Evolutionary conservation across 495 filamentous ascomycete genomes (phyloP).

Genomic region (Hypoxylon lienhwacheense): DNA sequence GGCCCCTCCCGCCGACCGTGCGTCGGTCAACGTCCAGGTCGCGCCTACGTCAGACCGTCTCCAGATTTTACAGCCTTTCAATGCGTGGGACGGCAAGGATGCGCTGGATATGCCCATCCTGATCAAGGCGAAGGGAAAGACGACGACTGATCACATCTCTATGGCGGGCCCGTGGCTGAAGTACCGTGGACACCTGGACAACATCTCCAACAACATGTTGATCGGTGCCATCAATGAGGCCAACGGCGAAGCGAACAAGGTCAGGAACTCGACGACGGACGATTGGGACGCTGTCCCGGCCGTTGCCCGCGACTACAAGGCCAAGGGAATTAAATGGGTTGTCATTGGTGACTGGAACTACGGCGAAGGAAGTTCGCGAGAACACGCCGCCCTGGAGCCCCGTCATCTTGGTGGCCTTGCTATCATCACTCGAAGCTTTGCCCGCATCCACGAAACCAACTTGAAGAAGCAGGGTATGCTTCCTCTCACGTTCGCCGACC

Average conservation of each 20-base stretch:
- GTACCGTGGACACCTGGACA: conserved; percentile 99
- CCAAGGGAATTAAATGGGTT: conserved; percentile 92
- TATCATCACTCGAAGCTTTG: conserved; percentile 94
- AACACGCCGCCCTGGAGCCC: conserved; percentile 97
- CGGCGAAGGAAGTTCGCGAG: conserved; percentile 94
- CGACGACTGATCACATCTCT: conserved; percentile 98
- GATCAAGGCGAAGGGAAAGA: conserved; percentile 98
- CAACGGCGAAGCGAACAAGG: conserved; percentile 97
- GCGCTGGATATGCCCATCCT: conserved; percentile 84
- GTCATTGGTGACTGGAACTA: conserved; percentile 99
- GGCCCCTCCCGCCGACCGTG: conserved; percentile 83
- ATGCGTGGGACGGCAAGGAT: conserved; percentile 93
- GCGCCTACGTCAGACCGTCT: conserved; percentile 91
- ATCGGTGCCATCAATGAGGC: conserved; percentile 95
- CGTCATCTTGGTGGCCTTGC: conserved; percentile 95
- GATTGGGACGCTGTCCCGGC: conserved; percentile 87
- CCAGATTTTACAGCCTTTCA: conserved; percentile 85
- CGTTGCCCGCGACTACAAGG: conserved; percentile 98
- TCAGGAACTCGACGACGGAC: conserved; percentile 86
- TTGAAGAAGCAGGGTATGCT: conserved; percentile 99
- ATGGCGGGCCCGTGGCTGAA: conserved; percentile 99
- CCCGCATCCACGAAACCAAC: conserved; percentile 99
- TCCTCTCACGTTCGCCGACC: conserved; percentile 90
- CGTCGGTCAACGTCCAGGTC: conserved; percentile 73
- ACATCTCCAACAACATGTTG: conserved; percentile 99